A percentile compares a stretch with the other conserved stretches of the same genome.
Evolutionary conservation across 345 rosid genomes (phyloP).

Genomic region (Linum lewisii): DNA sequence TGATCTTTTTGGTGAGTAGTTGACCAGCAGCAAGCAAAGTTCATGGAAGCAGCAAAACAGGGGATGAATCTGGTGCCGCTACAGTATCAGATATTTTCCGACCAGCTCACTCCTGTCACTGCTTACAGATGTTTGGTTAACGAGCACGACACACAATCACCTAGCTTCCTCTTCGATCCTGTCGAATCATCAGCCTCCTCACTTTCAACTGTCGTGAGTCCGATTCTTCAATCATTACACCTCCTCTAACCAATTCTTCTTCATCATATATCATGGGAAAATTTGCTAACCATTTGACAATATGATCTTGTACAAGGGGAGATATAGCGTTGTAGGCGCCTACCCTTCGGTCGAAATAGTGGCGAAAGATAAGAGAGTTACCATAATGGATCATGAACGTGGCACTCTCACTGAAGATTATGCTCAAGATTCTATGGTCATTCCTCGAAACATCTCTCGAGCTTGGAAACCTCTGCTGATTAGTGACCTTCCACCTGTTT

Average conservation of each 20-base stretch:
- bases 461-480: constrained; percentile 67
- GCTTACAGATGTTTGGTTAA: constrained; percentile 85
- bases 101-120: constrained; percentile 78
- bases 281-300: constrained; percentile 12
- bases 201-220: constrained; percentile 50
- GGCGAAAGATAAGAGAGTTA: constrained; percentile 65
- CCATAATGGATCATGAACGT: constrained; percentile 52
- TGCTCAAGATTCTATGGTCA: constrained; percentile 70
- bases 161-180: constrained; percentile 83
- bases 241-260: neutral
- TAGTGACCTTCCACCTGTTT: constrained; percentile 70
- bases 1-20: constrained; percentile 22
- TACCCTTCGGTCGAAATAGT: constrained; percentile 71
- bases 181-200: constrained; percentile 68
- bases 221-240: neutral
- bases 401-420: constrained; percentile 45
- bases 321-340: constrained; percentile 78
- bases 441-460: constrained; percentile 58
- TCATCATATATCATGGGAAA: too few species aligned
- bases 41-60: constrained; percentile 47
- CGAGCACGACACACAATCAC: constrained; percentile 77
- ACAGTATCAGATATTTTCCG: constrained; percentile 63
- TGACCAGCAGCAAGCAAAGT: constrained; percentile 29
- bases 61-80: constrained; percentile 73
- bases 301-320: constrained; percentile 46